phyloP scores from a whole-genome alignment of 169 alveolate species.

The Cytauxzoon felis region DNA sequence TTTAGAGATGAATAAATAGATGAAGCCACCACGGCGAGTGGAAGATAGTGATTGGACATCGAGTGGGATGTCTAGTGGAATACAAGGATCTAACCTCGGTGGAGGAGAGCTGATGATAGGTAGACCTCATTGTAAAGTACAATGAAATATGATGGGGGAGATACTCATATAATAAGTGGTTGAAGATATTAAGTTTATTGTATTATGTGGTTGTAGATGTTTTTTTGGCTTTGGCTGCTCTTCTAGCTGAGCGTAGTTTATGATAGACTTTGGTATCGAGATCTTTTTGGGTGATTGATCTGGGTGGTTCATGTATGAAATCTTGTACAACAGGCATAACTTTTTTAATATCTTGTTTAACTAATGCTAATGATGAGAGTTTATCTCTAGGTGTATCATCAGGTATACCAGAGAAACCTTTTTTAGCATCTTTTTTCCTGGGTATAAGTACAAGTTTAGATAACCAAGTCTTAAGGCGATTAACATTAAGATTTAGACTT shows the following conservation, averaged over 20 bases:
- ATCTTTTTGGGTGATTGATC: constrained; percentile 46
- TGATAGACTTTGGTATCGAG: constrained; percentile 18
- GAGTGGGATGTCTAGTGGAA: too few relatives aligned
- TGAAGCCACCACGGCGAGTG: too few relatives aligned
- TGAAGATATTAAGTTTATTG: too few relatives aligned
- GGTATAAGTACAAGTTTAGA: constrained; percentile 94
- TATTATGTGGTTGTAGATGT: constrained; percentile 9
- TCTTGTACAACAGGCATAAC: constrained; percentile 64
- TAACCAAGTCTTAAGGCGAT: constrained; percentile 92
- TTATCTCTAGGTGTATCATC: constrained; percentile 82
- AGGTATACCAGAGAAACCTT: constrained; percentile 93
- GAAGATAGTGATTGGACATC: too few relatives aligned
- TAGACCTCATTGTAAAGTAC: too few relatives aligned
- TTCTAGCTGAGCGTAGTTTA: constrained; percentile 40
- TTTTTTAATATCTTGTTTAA: constrained; percentile 59
- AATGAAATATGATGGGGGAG: too few relatives aligned
- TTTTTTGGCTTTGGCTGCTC: constrained; percentile 65
- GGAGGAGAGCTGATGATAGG: too few relatives aligned
- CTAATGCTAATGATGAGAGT: constrained; percentile 56
- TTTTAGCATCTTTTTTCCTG: constrained; percentile 88
- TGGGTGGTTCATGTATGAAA: constrained; percentile 53
- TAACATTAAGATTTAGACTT: constrained; percentile 89
- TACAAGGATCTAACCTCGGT: too few relatives aligned
- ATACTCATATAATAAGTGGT: too few relatives aligned
- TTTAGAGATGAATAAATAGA: too few relatives aligned